These are phyloP conservation scores for Starmerella sp. DNA, from an alignment of 805 yeast species.

Conservation along the genomic window DNA sequence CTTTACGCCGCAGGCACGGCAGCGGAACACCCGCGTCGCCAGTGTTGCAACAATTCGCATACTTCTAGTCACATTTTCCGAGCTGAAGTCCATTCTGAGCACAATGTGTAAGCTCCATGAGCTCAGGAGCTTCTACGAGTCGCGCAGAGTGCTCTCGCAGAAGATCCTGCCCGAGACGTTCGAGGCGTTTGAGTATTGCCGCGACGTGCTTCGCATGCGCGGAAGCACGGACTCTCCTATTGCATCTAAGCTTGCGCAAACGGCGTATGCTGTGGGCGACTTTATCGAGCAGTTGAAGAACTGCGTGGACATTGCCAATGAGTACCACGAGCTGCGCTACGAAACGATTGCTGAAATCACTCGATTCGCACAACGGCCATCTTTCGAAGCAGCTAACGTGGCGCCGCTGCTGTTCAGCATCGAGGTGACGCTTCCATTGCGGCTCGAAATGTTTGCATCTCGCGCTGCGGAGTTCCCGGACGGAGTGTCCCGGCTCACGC, in stretches of 20 bases:
- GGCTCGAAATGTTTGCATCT: conserved; percentile 6
- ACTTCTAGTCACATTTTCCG: conserved; percentile 4
- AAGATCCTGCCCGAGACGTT: conserved; percentile 5
- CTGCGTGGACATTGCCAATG: conserved; percentile 2
- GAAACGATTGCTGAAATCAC: conserved; percentile 8
- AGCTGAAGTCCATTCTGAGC: background rate
- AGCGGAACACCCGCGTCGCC: conserved; percentile 3
- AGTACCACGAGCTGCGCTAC: conserved; percentile 10
- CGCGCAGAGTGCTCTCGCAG: background rate
- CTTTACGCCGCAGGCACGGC: background rate
- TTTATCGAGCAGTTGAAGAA: background rate
- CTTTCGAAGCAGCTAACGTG: background rate
- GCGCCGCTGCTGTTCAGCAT: conserved; percentile 8
- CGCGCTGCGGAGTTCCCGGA: conserved; percentile 4
- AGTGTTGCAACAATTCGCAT: conserved; percentile 9
- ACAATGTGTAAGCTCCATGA: background rate
- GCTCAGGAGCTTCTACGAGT: background rate
- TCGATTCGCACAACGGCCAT: background rate
- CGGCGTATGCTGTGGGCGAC: conserved; percentile 9
- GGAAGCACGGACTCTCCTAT: conserved; percentile 13
- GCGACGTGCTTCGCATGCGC: background rate
- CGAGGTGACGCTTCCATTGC: conserved; percentile 6
- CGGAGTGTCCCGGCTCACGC: background rate
- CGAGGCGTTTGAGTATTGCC: conserved; percentile 8
- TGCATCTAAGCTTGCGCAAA: conserved; percentile 8